Base-by-base conservation (phyloP, 1,284 basidiomycete genomes). In the Taiwanofungus camphoratus region DNA sequence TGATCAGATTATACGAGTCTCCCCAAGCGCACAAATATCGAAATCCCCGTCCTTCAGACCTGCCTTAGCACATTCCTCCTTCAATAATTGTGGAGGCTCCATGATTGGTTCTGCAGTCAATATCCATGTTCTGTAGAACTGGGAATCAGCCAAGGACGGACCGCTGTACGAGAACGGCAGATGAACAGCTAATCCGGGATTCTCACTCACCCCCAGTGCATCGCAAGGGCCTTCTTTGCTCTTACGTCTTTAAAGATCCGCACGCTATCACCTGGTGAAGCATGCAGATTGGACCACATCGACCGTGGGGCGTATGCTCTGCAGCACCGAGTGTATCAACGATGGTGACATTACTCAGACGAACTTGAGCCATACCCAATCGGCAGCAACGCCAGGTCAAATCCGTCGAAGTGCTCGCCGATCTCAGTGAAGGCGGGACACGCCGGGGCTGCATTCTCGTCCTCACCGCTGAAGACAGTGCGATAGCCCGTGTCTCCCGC, bases 341-440 rank as follows among this genome's bases (percentile, higher is more conserved):
- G 29, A 47, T 16, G 54, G 61, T 34, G 7, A 19, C 18, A 16
- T 39, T 6, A 12, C 15, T 13, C 29, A 16, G 30, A 16, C 21
- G 12, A 37, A 26, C 8, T 22, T 41, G 40, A 12, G 9, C 62
- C 69, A 18, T 35, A 76, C 74, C 81, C 82, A 30, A 86, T 84
- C 0, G 82, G 81, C 46, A 84, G 73, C 58, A 86, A 58, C 6
- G 80, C 76, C 30, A 76, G 58, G 56, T 78, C 75, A 53, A 87
- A 79, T 1, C 71, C 72, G 0, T 79, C 81, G 42, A 79, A 77
- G 7, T 60, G 60, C 41, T 74, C 66, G 3, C 84, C 84, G 41
- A 86, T 79, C 60, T 82, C 72, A 52, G 71, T 70, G 61, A 87
- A 87, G 2, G 73, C 84, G 9, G 83, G 84, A 55, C 83, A 87